phyloP scores from a whole-genome alignment of 1,139 yeast genomes.

The Taiozyma onychis region DNA sequence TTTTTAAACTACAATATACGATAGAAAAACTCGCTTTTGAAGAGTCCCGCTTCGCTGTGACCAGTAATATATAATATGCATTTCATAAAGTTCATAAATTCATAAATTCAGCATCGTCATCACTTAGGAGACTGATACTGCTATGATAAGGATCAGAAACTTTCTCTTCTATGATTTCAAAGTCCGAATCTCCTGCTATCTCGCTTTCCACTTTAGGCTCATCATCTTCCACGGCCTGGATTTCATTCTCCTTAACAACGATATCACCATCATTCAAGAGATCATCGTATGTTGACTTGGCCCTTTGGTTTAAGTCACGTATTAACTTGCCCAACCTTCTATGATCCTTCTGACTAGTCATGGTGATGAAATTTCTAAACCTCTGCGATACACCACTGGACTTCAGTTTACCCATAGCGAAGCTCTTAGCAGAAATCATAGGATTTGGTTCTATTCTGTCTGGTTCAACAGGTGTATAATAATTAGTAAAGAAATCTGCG shows the following conservation, averaged over 20 bases:
- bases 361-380: slow-evolving; percentile 12
- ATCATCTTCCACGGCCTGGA: background rate
- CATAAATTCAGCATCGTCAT: slow-evolving; percentile 19
- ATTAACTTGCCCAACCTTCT: slow-evolving; percentile 10
- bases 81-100: slow-evolving; percentile 5
- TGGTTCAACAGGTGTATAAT: slow-evolving; percentile 8
- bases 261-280: background rate
- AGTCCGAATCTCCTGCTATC: slow-evolving; percentile 2
- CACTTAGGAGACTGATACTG: slow-evolving; percentile 11
- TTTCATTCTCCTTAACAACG: background rate
- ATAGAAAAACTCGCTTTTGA: no score
- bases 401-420: slow-evolving; percentile 11
- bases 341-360: slow-evolving; percentile 7
- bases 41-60: no score
- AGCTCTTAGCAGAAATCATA: slow-evolving; percentile 12
- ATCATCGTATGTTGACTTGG: background rate
- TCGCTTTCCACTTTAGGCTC: background rate
- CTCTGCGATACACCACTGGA: slow-evolving; percentile 18
- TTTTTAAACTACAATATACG: no score
- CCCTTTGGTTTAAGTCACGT: slow-evolving; percentile 1
- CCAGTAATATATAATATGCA: background rate
- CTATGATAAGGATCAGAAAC: background rate
- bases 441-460: slow-evolving; percentile 17
- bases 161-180: background rate
- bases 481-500: slow-evolving; percentile 15